Evolutionary conservation across 306 rosid species (phyloP).

Genomic region (Glycine tomentella): DNA sequence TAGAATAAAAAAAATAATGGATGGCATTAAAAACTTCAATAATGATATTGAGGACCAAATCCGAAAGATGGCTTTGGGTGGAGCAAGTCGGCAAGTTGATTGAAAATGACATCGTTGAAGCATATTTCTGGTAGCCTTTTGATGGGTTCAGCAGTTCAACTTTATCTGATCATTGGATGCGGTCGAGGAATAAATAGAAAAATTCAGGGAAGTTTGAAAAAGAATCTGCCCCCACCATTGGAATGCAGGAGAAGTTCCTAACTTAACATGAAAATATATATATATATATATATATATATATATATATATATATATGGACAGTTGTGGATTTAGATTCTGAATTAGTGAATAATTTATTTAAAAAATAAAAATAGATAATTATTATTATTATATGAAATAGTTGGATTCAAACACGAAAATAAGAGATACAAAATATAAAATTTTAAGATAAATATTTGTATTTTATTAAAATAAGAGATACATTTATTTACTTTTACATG

Average conservation of each 20-base stretch:
- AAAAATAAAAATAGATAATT: too few species aligned
- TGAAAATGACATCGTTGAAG: constrained; percentile 28
- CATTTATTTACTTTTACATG: too few species aligned
- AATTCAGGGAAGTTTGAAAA: background rate
- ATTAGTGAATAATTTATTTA: too few species aligned
- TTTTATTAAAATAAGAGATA: too few species aligned
- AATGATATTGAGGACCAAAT: constrained; percentile 1
- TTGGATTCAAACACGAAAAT: too few species aligned
- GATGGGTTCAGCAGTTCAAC: constrained; percentile 34
- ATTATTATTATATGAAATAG: too few species aligned
- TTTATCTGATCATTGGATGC: constrained; percentile 8
- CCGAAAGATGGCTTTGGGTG: background rate
- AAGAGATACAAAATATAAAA: too few species aligned
- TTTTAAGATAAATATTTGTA: too few species aligned
- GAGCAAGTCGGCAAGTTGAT: constrained; percentile 42
- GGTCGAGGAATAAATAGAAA: background rate
- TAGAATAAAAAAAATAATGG: background rate
- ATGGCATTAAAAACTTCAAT: background rate
- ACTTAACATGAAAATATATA: too few species aligned
- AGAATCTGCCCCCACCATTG: constrained; percentile 19
- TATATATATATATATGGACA: too few species aligned
- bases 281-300: too few species aligned
- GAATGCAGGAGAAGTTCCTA: constrained; percentile 1
- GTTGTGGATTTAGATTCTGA: too few species aligned
- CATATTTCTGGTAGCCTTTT: constrained; percentile 32